Evolutionary conservation across 345 rosid species (phyloP), one percentile per base, ranked within the genome.

Genomic region (Dipteronia sinensis): DNA sequence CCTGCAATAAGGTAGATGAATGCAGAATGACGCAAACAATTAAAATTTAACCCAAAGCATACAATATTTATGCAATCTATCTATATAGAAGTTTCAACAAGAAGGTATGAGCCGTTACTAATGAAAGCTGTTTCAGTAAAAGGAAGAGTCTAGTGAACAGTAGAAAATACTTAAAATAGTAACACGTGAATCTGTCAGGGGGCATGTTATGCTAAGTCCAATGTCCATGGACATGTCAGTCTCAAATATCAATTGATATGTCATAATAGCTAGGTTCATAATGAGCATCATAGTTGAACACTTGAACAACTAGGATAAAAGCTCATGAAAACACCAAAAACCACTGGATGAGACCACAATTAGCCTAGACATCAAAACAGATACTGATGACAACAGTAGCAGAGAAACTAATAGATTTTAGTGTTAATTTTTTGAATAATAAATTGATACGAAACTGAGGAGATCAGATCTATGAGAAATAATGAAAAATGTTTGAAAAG

Each of bases 1-100:
- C 98, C 99, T 95, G 86, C 71, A 79, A 69, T 29, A 76, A 22
- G 68, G 38, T 29, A 12, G 76, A 61, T 61, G 61, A 40, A 79
- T 69, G 56, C 46, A 55, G 42, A 67, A 25, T 72, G 53, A 71
- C 25, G 68, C 47, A 31, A 65, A 65, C 65, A 47, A 46, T 23
- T 44, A 46, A 44, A 74, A 3, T 40, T 46, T 65, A n/a, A 29
- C n/a, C 7, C 61, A n/a, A 51, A 49, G 15, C 13, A 65, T 15
- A 11, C 55, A 22, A 55, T 17, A 44, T 17, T 31, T 27, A 74
- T 15, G 62, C 13, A 22, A 8, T 38, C 65, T 19, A 72, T 34
- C 72, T 13, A 5, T 19, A 16, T 29, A 49, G 27, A 62, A 65
- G 10, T 34, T 61, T 16, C 11, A 51, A 25, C 23, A 51, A 38